Evolutionary conservation across 768 basidiomycete genomes (phyloP), one percentile per base, ranked within the genome.

Genomic region (Tricholoma sp.): DNA sequence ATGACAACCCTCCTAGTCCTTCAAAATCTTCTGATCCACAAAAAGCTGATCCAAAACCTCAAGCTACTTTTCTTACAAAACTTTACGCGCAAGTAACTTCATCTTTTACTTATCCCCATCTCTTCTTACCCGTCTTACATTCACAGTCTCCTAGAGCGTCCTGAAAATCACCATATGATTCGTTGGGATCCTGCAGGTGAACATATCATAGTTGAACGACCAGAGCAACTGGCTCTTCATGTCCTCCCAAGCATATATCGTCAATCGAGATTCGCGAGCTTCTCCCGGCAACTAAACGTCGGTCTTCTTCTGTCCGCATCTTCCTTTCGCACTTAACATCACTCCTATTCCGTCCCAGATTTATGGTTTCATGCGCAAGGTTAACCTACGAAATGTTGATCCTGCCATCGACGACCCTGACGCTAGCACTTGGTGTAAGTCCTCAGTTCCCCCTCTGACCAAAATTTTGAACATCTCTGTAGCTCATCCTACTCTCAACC

Each of bases 351-450:
- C 63, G 66, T 57, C 53, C 57, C 65, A 96, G 94, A 97, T 97
- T 74, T 97, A 97, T 78, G 94, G 94, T 63, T 97, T 94, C 79
- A 95, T 95, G 91, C 92, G 94, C 74, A 95, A 96, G 74, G 91
- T 96, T 70, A 95, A 94, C 78, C 80, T 95, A 65, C 88, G 91
- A 70, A 94, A 95, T 75, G 89, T 94, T 71, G 93, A 95, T 78
- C 90, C 91, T 61, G 91, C 90, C 60, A 94, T 94, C 64, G 89
- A 91, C 74, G 94, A 96, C 75, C 93, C 93, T 60, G 94, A 97
- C 76, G 94, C 93, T 12, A 94, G 91, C 72, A 94, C 93, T 61
- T 97, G 94, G 94, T 94, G 93, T 95, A 78, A 70, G 93, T 83
- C 24, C 18, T 52, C 45, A 47, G 19, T 52, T 14, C 34, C 22